Conservation (phyloP, 345 rosid species). For the Acer yangbiense region DNA sequence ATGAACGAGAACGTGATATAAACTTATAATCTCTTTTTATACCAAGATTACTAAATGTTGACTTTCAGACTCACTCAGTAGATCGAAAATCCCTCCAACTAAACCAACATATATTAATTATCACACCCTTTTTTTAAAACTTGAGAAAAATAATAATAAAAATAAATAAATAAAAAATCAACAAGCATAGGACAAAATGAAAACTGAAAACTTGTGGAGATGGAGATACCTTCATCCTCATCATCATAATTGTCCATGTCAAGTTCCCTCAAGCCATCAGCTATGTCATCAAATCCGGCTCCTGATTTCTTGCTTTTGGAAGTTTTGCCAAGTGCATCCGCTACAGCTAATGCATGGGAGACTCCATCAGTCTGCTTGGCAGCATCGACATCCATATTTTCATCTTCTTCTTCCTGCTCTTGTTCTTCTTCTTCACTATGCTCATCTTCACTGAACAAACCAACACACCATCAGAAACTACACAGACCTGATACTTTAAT, state of each 20-base stretch:
- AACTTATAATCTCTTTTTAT: not conserved
- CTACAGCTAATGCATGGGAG: conserved; percentile 67
- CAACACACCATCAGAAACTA: conserved; percentile 10
- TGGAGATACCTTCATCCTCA: conserved; percentile 70
- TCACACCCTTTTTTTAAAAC: not conserved
- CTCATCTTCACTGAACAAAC: conserved; percentile 45
- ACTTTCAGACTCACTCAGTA: not conserved
- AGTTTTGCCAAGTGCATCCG: conserved; percentile 63
- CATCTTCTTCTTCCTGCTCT: conserved; percentile 38
- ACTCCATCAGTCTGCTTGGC: conserved; percentile 45
- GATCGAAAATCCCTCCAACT: not conserved
- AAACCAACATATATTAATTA: not conserved
- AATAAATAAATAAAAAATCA: not conserved
- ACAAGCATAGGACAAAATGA: not conserved
- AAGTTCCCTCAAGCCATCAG: conserved; percentile 74
- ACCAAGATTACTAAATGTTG: not conserved
- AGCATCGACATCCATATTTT: conserved; percentile 47
- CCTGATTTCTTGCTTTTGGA: conserved; percentile 45
- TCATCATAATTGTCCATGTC: conserved; percentile 91
- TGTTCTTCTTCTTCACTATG: conserved; percentile 46
- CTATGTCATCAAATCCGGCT: conserved; percentile 53
- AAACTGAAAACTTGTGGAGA: conserved; percentile 18
- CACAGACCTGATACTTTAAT: not conserved
- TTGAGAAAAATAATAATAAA: not conserved
- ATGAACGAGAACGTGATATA: not conserved